These are phyloP conservation scores for Fraxinus albicans DNA, from an alignment of 305 asterid genomes.

Conservation along the genomic window DNA sequence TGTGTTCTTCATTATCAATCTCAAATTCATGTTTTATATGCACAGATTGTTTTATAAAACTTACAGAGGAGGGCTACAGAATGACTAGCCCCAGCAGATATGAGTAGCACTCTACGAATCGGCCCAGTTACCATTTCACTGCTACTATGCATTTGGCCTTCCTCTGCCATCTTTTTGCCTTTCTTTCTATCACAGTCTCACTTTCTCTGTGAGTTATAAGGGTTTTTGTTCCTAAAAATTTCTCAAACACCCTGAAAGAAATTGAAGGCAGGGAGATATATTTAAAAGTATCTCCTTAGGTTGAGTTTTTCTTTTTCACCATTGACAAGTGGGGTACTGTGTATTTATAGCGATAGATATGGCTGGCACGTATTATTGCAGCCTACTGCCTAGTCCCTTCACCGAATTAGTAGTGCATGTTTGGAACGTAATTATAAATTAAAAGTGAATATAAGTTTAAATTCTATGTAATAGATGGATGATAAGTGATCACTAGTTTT, in stretches of 20 bases:
- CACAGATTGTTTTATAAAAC: neutral
- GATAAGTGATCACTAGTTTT: too few species aligned
- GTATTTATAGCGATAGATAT: conserved; percentile 46
- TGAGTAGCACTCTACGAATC: conserved; percentile 45
- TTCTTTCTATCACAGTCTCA: neutral
- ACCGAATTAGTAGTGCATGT: too few species aligned
- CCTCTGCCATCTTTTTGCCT: conserved; percentile 31
- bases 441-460: too few species aligned
- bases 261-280: neutral
- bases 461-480: too few species aligned
- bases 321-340: neutral
- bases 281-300: too few species aligned
- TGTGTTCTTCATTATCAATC: neutral
- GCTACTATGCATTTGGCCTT: neutral
- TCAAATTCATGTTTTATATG: neutral
- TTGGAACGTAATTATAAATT: too few species aligned
- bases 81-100: conserved; percentile 73
- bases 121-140: conserved; percentile 32
- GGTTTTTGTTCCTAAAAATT: neutral
- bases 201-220: neutral
- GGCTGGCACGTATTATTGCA: neutral
- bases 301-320: neutral
- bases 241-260: neutral
- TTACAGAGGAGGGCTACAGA: conserved; percentile 66
- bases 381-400: neutral